Evolutionary conservation across 768 basidiomycete genomes (phyloP).

Genomic region (Aureoboletus auriporus): DNA sequence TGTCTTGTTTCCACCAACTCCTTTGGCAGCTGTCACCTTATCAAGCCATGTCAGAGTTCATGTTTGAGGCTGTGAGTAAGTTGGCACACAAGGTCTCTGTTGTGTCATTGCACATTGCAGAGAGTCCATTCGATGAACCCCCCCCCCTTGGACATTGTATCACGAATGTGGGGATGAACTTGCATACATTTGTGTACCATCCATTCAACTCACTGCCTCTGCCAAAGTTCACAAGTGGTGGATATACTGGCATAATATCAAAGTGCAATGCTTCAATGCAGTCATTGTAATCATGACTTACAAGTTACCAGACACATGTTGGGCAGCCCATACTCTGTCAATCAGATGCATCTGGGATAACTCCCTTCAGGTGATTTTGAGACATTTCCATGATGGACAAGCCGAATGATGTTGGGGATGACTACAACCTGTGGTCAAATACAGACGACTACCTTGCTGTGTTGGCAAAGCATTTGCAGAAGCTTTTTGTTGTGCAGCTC

Average conservation of each 20-base stretch:
- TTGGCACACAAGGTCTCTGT: constrained; percentile 16
- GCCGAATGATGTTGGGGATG: constrained; percentile 1
- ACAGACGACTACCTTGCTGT: constrained; percentile 2
- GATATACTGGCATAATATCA: constrained; percentile 15
- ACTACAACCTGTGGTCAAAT: constrained; percentile 16
- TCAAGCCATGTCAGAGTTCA: neutral
- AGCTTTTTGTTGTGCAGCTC: constrained; percentile 20
- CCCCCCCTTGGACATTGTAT: constrained; percentile 28
- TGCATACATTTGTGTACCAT: constrained; percentile 22
- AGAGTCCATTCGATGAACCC: constrained; percentile 17
- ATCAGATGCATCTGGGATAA: constrained; percentile 24
- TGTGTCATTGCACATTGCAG: constrained; percentile 10
- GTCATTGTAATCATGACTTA: constrained; percentile 12
- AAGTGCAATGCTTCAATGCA: constrained; percentile 17
- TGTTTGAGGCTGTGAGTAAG: constrained; percentile 14
- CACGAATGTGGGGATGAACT: constrained; percentile 29
- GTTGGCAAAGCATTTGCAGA: constrained; percentile 13
- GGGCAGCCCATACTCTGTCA: constrained; percentile 7
- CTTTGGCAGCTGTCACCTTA: constrained; percentile 5
- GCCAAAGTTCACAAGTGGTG: constrained; percentile 7
- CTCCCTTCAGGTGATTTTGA: constrained; percentile 8
- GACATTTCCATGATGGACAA: neutral
- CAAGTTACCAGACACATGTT: constrained; percentile 3
- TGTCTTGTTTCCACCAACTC: constrained; percentile 19
- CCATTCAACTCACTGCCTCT: constrained; percentile 6